A percentile compares a stretch with the other conserved stretches of the same genome.
Evolutionary conservation across 495 filamentous ascomycete genomes (phyloP).

Genomic region (Podospora fimiseda): DNA sequence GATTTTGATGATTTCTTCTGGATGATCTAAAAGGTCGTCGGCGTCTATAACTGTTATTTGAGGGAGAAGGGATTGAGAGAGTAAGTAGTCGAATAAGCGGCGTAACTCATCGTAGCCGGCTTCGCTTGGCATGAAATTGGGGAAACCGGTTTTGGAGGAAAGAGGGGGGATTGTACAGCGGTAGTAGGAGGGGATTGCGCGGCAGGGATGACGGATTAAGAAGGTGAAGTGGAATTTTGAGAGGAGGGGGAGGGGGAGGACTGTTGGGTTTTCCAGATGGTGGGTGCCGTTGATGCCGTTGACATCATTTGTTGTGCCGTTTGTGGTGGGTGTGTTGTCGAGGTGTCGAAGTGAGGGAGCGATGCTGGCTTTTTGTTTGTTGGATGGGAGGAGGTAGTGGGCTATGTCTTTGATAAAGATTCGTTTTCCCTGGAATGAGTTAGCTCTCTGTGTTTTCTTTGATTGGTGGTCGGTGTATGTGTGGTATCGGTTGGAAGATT

Average conservation of each 20-base stretch:
- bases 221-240: slow-evolving; percentile 88
- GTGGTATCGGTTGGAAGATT: background rate
- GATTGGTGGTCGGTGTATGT: background rate
- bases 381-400: slow-evolving; percentile 76
- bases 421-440: slow-evolving; percentile 57
- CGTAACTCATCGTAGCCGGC: slow-evolving; percentile 87
- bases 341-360: slow-evolving; percentile 59
- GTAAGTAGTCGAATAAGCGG: slow-evolving; percentile 75
- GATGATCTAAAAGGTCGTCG: slow-evolving; percentile 84
- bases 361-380: slow-evolving; percentile 56
- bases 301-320: slow-evolving; percentile 36
- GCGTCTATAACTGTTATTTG: slow-evolving; percentile 85
- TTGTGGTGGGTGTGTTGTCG: slow-evolving; percentile 56
- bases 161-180: slow-evolving; percentile 93
- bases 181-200: slow-evolving; percentile 84
- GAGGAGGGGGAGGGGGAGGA: slow-evolving; percentile 65
- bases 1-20: slow-evolving; percentile 60
- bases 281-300: slow-evolving; percentile 42
- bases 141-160: slow-evolving; percentile 72
- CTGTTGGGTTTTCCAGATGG: slow-evolving; percentile 62
- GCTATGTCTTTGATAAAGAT: slow-evolving; percentile 97
- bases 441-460: background rate
- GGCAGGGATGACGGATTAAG: slow-evolving; percentile 86
- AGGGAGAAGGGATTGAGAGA: slow-evolving; percentile 34
- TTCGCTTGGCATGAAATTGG: slow-evolving; percentile 75